Evolutionary conservation across 805 yeast species (phyloP).

Genomic region (Pichia californica): DNA sequence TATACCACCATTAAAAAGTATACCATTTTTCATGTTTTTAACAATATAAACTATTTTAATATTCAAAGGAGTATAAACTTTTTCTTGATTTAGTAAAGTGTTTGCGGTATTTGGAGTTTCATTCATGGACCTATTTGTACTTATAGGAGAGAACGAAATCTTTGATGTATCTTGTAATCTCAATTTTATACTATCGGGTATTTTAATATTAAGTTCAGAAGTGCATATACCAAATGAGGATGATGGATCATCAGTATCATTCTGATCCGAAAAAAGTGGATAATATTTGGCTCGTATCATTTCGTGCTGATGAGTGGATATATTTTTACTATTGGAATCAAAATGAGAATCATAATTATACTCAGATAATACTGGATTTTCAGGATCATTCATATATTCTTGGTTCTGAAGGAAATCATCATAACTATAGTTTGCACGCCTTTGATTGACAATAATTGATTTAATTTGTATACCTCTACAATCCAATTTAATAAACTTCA

Average conservation of each 20-base stretch:
- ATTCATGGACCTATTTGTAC: conserved; percentile 30
- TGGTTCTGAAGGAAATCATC: conserved; percentile 41
- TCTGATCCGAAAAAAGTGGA: conserved; percentile 45
- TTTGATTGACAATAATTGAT: conserved; percentile 58
- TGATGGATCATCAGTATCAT: conserved; percentile 25
- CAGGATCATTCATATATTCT: conserved; percentile 28
- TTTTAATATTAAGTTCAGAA: conserved; percentile 55
- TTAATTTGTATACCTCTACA: conserved; percentile 68
- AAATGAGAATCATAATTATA: conserved; percentile 25
- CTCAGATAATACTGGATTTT: conserved; percentile 27
- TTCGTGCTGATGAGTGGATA: conserved; percentile 52
- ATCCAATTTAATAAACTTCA: conserved; percentile 64
- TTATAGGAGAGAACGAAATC: conserved; percentile 28
- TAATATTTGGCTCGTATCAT: conserved; percentile 46
- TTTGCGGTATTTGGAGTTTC: conserved; percentile 31
- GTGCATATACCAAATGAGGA: conserved; percentile 34
- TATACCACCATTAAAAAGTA: conserved; percentile 63
- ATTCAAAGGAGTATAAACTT: conserved; percentile 66
- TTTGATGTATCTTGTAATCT: conserved; percentile 46
- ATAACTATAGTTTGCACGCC: conserved; percentile 48
- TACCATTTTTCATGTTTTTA: conserved; percentile 63
- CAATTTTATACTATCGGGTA: conserved; percentile 63
- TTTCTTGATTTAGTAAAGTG: conserved; percentile 31
- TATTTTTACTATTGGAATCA: conserved; percentile 37
- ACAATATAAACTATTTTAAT: conserved; percentile 62